Evolutionary conservation across 2,329 filamentous ascomycete genomes (phyloP).

Genomic region (Orbilia oligospora): DNA sequence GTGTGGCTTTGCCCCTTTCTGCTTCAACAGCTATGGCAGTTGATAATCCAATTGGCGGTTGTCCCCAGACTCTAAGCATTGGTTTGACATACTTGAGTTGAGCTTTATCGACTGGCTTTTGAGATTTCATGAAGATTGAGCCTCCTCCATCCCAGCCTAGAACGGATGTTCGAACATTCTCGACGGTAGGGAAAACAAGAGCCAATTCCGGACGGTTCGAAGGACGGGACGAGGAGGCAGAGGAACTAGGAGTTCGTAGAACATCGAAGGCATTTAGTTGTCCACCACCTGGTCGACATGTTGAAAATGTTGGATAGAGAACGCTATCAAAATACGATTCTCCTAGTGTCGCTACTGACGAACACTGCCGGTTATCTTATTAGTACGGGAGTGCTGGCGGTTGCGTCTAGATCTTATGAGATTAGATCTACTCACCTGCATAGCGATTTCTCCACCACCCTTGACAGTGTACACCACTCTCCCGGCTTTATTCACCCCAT

Average conservation of each 20-base stretch:
- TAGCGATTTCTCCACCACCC: conserved; percentile 69
- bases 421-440: conserved; percentile 74
- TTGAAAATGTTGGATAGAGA: conserved; percentile 44
- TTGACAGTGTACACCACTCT: conserved; percentile 66
- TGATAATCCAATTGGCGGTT: conserved; percentile 13
- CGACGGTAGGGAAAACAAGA: conserved; percentile 83
- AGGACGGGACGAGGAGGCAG: conserved; percentile 65
- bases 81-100: conserved; percentile 81
- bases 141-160: conserved; percentile 83
- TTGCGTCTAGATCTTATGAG: background rate
- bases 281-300: conserved; percentile 68
- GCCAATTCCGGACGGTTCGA: conserved; percentile 72
- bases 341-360: conserved; percentile 45
- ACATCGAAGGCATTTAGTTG: conserved; percentile 66
- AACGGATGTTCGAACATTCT: conserved; percentile 81
- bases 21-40: conserved; percentile 44
- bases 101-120: conserved; percentile 78
- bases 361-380: conserved; percentile 30
- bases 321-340: conserved; percentile 40
- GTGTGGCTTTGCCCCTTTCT: conserved; percentile 74
- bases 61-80: conserved; percentile 81
- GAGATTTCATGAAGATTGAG: conserved; percentile 85
- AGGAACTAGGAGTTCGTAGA: conserved; percentile 44
- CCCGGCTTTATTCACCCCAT: conserved; percentile 21
- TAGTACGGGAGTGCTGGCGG: background rate